A percentile compares a stretch with the other conserved stretches of the same genome.
These are phyloP conservation scores for Xerocomellus intermedius DNA, from an alignment of 768 basidiomycete species.

Conservation along the genomic window DNA sequence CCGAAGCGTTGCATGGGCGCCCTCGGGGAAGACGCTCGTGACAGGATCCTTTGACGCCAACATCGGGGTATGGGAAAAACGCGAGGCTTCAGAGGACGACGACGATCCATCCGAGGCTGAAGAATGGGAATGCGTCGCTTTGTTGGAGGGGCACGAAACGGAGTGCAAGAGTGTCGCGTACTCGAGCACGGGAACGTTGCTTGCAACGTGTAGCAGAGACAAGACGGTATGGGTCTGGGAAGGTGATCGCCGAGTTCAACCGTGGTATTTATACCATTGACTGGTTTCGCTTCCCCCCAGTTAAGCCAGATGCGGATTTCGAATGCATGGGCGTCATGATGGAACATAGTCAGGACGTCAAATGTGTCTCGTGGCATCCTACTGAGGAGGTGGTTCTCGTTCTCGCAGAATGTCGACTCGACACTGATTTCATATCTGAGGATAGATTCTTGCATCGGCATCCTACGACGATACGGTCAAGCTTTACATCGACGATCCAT, in stretches of 20 bases:
- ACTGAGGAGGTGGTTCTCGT: conserved; percentile 72
- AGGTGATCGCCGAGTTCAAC: conserved; percentile 46
- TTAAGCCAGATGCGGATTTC: conserved; percentile 88
- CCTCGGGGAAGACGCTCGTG: conserved; percentile 81
- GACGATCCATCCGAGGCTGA: conserved; percentile 33
- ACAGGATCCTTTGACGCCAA: conserved; percentile 94
- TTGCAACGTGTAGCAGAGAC: conserved; percentile 95
- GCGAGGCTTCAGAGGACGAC: conserved; percentile 41
- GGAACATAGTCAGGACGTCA: conserved; percentile 97
- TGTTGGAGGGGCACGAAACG: conserved; percentile 92
- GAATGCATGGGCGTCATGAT: conserved; percentile 94
- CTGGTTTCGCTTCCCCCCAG: conserved; percentile 37
- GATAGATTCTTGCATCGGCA: conserved; percentile 89
- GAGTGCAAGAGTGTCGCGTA: conserved; percentile 94
- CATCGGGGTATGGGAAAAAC: conserved; percentile 87
- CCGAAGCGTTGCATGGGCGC: conserved; percentile 83
- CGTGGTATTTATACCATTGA: conserved; percentile 1
- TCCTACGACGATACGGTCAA: conserved; percentile 98
- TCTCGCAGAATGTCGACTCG: background rate
- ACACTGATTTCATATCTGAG: conserved; percentile 16
- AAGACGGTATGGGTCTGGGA: conserved; percentile 99
- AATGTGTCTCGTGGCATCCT: conserved; percentile 94
- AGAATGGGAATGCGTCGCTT: conserved; percentile 87
- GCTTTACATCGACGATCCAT: conserved; percentile 89
- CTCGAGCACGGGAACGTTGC: conserved; percentile 65